These are phyloP conservation scores for Thielaviopsis populi DNA, from an alignment of 2,329 filamentous ascomycete species.

Conservation along the genomic window DNA sequence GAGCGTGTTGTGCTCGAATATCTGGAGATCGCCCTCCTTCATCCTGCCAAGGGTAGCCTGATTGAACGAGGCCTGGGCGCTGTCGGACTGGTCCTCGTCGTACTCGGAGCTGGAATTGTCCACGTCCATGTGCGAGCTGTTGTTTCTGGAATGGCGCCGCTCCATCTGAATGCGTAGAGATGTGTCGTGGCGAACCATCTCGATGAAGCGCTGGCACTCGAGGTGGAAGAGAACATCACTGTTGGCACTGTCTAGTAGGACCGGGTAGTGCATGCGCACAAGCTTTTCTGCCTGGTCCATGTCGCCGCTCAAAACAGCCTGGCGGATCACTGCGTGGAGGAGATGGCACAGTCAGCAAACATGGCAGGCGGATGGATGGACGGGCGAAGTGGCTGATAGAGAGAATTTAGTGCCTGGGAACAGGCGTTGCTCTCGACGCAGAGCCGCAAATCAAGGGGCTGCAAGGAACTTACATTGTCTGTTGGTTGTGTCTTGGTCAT, in stretches of 20 bases:
- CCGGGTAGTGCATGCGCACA: conserved; percentile 63
- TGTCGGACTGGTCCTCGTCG: not conserved
- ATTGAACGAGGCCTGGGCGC: not conserved
- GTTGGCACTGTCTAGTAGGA: conserved; percentile 64
- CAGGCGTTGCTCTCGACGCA: too few relatives aligned
- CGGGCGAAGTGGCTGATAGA: too few relatives aligned
- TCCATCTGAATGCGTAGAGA: conserved; percentile 18
- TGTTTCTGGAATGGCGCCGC: conserved; percentile 21
- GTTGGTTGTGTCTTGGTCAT: conserved; percentile 75
- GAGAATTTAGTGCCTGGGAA: too few relatives aligned
- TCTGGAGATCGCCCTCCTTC: conserved; percentile 22
- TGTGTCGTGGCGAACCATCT: conserved; percentile 70
- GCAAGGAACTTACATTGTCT: conserved; percentile 66
- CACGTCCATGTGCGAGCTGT: not conserved
- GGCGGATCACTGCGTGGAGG: conserved; percentile 53
- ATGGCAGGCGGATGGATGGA: not conserved
- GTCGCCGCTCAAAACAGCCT: conserved; percentile 78
- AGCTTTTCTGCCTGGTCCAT: conserved; percentile 80
- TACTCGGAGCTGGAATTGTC: conserved; percentile 21
- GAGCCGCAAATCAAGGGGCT: conserved; percentile 24
- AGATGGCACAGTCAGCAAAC: not conserved
- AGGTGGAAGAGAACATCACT: conserved; percentile 77
- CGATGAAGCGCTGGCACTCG: conserved; percentile 81
- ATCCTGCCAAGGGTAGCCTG: not conserved
- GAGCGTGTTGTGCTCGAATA: conserved; percentile 54